Percentiles rank a stretch among this genome's conserved stretches.
Evolutionary conservation across 352 stramenopile species (phyloP).

Genomic region (Phytopythium ostracodes): DNA sequence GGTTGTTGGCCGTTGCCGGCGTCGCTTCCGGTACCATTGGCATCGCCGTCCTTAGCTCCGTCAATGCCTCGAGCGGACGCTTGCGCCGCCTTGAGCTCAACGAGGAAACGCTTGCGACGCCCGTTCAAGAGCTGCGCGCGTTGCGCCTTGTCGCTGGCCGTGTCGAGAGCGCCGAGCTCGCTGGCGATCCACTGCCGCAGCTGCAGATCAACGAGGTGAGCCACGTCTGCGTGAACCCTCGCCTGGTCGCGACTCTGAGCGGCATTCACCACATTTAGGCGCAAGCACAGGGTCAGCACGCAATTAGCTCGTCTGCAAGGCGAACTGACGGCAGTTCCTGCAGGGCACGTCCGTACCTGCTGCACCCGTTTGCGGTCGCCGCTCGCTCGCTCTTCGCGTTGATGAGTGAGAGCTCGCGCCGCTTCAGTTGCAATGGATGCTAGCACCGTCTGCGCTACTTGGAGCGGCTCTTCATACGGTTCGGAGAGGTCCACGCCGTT

Average conservation of each 20-base stretch:
- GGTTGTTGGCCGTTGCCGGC: background rate
- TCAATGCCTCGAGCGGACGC: no score
- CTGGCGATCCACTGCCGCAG: constrained; percentile 55
- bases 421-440: background rate
- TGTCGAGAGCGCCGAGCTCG: constrained; percentile 17
- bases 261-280: background rate
- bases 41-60: background rate
- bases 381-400: background rate
- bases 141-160: constrained; percentile 9
- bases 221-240: constrained; percentile 22
- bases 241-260: constrained; percentile 29
- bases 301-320: background rate
- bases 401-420: background rate
- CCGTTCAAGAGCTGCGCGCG: constrained; percentile 37
- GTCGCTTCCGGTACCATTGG: constrained; percentile 1
- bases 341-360: background rate
- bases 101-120: constrained; percentile 34
- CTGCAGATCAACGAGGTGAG: constrained; percentile 52
- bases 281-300: background rate
- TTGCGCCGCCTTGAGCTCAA: constrained; percentile 22
- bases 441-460: background rate
- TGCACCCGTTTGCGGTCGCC: background rate
- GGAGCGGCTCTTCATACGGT: background rate
- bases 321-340: background rate
- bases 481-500: no score